Percentiles rank a stretch among this genome's conserved stretches.
Evolutionary conservation across 352 stramenopile genomes (phyloP).

Genomic region (Proteromonas lacertae): DNA sequence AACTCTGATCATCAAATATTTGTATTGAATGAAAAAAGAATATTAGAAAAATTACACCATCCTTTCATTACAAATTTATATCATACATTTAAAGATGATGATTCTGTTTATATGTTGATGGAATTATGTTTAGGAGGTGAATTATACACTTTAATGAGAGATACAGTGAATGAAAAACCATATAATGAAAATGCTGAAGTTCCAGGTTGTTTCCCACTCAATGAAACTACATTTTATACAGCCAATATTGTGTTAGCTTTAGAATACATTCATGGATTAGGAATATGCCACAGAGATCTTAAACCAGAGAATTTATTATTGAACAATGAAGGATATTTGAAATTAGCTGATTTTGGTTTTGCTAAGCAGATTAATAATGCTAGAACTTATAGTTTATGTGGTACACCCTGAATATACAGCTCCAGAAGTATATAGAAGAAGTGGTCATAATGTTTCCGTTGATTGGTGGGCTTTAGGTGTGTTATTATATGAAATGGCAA

Average conservation of each 20-base stretch:
- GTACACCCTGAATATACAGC: constrained; percentile 56
- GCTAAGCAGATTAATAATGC: constrained; percentile 29
- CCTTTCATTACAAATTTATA: constrained; percentile 84
- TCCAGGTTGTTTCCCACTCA: constrained; percentile 20
- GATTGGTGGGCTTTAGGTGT: background rate
- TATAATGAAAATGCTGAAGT: too few species aligned
- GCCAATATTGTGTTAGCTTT: constrained; percentile 25
- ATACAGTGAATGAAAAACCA: too few species aligned
- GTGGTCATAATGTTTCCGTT: background rate
- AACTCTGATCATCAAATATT: constrained; percentile 81
- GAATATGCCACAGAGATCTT: constrained; percentile 50
- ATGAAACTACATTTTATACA: constrained; percentile 27
- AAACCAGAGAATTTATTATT: constrained; percentile 68
- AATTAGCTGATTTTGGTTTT: constrained; percentile 41
- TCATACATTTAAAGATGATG: constrained; percentile 63
- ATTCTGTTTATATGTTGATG: constrained; percentile 88
- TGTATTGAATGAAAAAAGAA: constrained; percentile 89
- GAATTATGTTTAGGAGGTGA: constrained; percentile 83
- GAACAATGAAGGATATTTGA: constrained; percentile 42
- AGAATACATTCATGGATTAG: constrained; percentile 31
- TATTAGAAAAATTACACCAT: constrained; percentile 75
- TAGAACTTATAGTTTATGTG: constrained; percentile 72
- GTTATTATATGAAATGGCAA: constrained; percentile 14
- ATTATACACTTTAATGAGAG: constrained; percentile 64
- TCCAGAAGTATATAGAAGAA: background rate